phyloP scores from a whole-genome alignment of 306 rosid genomes.

The Ziziphus jujuba region DNA sequence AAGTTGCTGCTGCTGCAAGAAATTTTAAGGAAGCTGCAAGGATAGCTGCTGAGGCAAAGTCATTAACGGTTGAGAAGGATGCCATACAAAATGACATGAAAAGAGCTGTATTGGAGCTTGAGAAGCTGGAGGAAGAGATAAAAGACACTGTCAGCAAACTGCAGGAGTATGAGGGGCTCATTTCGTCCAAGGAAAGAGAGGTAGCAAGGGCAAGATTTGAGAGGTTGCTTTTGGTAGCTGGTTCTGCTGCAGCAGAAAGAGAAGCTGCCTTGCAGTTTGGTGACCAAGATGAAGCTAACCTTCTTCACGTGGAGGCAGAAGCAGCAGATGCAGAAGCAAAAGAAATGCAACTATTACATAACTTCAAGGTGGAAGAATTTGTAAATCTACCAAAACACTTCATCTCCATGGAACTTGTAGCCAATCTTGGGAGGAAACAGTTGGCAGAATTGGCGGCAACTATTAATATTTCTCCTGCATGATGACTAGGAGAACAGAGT shows the following conservation, averaged over 20 bases:
- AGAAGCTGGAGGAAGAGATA: conserved; percentile 69
- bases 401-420: conserved; percentile 71
- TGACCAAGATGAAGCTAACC: conserved; percentile 69
- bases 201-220: conserved; percentile 69
- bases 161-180: conserved; percentile 62
- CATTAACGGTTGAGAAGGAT: conserved; percentile 58
- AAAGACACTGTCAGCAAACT: conserved; percentile 47
- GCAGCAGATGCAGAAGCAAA: conserved; percentile 69
- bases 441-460: conserved; percentile 58
- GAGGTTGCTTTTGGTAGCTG: conserved; percentile 63
- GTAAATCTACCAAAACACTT: conserved; percentile 47
- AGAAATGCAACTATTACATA: conserved; percentile 52
- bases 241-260: conserved; percentile 67
- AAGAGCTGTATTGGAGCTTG: conserved; percentile 44
- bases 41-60: conserved; percentile 72
- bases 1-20: conserved; percentile 74
- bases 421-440: conserved; percentile 57
- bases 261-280: conserved; percentile 69
- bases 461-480: conserved; percentile 16
- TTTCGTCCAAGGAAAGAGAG: conserved; percentile 67
- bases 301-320: conserved; percentile 78
- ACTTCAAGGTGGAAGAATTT: conserved; percentile 52
- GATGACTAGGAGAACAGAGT: background rate
- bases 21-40: conserved; percentile 90
- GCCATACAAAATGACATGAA: conserved; percentile 50